Conservation (phyloP, 2,329 filamentous ascomycete species). For the Rutstroemia sydowiana region DNA sequence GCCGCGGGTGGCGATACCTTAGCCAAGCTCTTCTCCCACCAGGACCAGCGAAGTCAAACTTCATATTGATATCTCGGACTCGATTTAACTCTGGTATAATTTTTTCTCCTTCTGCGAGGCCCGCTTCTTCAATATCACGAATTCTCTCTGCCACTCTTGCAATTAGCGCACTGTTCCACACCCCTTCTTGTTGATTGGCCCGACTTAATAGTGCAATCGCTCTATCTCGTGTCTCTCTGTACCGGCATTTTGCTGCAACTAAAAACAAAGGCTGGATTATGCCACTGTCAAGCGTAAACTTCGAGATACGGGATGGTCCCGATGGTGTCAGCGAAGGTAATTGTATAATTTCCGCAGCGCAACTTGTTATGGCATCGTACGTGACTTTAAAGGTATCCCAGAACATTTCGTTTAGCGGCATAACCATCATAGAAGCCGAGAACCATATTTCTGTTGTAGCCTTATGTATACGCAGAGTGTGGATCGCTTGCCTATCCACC, state of each 20-base stretch:
- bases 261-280: conserved; percentile 57
- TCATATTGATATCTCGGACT: neutral
- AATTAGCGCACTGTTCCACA: conserved; percentile 46
- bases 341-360: conserved; percentile 5
- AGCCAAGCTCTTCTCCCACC: conserved; percentile 4
- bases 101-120: neutral
- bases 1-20: neutral
- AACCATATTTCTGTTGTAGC: neutral
- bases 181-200: conserved; percentile 53
- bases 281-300: conserved; percentile 53
- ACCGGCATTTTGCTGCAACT: conserved; percentile 55
- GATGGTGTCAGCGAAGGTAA: neutral
- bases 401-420: conserved; percentile 1
- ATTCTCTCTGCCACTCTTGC: conserved; percentile 12
- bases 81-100: neutral
- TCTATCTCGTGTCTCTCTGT: conserved; percentile 46
- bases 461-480: conserved; percentile 1
- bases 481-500: neutral
- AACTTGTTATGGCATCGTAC: conserved; percentile 5
- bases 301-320: neutral
- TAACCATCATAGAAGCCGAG: neutral
- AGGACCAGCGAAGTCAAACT: neutral
- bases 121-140: conserved; percentile 11
- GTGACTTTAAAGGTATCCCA: conserved; percentile 9
- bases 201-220: conserved; percentile 52